phyloP scores from a whole-genome alignment of 345 rosid genomes.

The Stellera chamaejasme region DNA sequence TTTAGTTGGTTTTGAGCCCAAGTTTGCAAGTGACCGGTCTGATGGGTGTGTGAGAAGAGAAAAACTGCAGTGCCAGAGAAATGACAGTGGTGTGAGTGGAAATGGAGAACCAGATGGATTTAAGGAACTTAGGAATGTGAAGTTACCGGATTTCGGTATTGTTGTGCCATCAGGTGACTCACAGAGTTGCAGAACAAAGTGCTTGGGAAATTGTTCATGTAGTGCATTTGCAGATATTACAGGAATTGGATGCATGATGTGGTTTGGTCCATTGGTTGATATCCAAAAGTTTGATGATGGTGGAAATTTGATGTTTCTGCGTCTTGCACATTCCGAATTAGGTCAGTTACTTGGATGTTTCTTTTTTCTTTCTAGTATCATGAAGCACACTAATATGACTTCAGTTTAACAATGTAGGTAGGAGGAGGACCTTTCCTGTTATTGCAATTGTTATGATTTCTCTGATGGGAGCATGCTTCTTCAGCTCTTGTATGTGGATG shows the following conservation, averaged over 20 bases:
- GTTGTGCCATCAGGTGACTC: constrained; percentile 17
- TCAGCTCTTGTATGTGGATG: constrained; percentile 26
- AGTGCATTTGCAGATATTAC: constrained; percentile 33
- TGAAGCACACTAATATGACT: no score
- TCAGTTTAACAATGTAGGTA: constrained; percentile 17
- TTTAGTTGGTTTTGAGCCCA: constrained; percentile 43
- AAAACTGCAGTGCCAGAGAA: constrained; percentile 33
- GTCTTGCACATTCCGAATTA: constrained; percentile 53
- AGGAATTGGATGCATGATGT: constrained; percentile 51
- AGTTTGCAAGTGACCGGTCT: constrained; percentile 24
- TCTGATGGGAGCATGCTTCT: constrained; percentile 28
- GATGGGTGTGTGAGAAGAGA: constrained; percentile 46
- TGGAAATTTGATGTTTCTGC: constrained; percentile 30
- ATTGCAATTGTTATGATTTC: constrained; percentile 28
- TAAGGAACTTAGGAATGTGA: constrained; percentile 18
- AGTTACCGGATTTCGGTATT: constrained; percentile 40
- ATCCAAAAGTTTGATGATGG: constrained; percentile 25
- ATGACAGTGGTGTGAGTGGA: constrained; percentile 16
- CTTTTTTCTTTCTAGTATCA: neutral
- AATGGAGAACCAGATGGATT: constrained; percentile 40
- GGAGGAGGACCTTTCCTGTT: constrained; percentile 25
- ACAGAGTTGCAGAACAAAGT: constrained; percentile 27
- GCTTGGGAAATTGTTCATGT: constrained; percentile 58
- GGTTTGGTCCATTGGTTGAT: constrained; percentile 51
- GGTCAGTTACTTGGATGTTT: constrained; percentile 19